Evolutionary conservation across 1,284 basidiomycete species (phyloP).

Genomic region (Microbotryum intermedium): DNA sequence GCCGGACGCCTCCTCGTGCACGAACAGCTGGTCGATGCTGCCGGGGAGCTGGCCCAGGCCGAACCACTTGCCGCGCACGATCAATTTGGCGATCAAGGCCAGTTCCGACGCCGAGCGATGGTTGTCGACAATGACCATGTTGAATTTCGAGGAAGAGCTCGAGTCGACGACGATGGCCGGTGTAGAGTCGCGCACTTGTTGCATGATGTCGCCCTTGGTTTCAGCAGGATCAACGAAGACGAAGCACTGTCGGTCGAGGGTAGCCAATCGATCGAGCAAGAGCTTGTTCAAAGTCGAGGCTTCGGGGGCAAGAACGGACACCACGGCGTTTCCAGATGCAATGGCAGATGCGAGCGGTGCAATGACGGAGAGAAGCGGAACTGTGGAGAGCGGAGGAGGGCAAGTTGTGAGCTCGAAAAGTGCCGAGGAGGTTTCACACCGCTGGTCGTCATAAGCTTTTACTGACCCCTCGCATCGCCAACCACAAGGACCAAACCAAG

Average conservation of each 20-base stretch:
- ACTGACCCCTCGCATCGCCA: background rate
- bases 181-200: too few species aligned
- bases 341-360: conserved; percentile 3
- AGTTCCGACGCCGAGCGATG: background rate
- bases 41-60: background rate
- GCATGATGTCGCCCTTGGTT: background rate
- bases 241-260: background rate
- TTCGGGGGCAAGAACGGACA: background rate
- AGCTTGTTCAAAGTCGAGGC: background rate
- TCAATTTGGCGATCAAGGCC: background rate
- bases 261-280: background rate
- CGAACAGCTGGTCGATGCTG: conserved; percentile 2
- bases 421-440: background rate
- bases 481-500: background rate
- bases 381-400: background rate
- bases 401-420: background rate
- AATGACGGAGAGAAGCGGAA: background rate
- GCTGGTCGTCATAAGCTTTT: background rate
- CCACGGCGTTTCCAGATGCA: background rate
- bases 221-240: background rate
- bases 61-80: conserved; percentile 4
- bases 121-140: conserved; percentile 1
- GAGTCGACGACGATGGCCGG: background rate
- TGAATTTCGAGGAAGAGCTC: background rate
- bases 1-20: background rate